phyloP scores from a whole-genome alignment of 139 green algal species.

The Volvox reticuliferus region DNA sequence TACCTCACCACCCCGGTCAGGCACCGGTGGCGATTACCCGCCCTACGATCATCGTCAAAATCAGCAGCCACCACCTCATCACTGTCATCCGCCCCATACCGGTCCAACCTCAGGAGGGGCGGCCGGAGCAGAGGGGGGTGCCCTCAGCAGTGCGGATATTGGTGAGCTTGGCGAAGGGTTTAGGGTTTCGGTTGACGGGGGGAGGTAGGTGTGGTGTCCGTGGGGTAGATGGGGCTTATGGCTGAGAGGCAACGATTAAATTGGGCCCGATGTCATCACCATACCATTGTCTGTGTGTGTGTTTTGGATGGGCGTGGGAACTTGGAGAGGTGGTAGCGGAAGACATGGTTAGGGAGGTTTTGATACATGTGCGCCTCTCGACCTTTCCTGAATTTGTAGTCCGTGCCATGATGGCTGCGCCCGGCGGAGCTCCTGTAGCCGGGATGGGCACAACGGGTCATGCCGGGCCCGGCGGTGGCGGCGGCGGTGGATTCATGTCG shows the following conservation, averaged over 20 bases:
- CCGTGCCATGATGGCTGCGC: slow-evolving; percentile 26
- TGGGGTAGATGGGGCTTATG: background rate
- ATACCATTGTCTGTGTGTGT: no score
- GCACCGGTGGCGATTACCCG: background rate
- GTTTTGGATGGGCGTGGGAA: no score
- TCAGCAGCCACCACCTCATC: background rate
- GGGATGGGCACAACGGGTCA: background rate
- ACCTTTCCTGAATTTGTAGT: background rate
- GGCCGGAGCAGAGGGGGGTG: background rate
- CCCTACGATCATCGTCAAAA: background rate
- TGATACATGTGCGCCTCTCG: no score
- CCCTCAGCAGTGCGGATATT: slow-evolving; percentile 26
- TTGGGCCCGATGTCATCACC: no score
- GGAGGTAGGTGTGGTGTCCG: background rate
- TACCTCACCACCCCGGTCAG: background rate
- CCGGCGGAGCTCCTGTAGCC: background rate
- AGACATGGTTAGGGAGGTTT: no score
- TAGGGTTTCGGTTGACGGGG: background rate
- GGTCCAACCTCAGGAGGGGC: background rate
- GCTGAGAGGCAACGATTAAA: no score
- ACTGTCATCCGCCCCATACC: background rate
- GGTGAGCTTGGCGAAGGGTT: background rate
- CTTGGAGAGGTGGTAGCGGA: no score
- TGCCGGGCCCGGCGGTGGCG: background rate
- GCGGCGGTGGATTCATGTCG: background rate